Base-by-base conservation (phyloP, 2,329 filamentous ascomycete species). In the Anthostomella pinea region DNA sequence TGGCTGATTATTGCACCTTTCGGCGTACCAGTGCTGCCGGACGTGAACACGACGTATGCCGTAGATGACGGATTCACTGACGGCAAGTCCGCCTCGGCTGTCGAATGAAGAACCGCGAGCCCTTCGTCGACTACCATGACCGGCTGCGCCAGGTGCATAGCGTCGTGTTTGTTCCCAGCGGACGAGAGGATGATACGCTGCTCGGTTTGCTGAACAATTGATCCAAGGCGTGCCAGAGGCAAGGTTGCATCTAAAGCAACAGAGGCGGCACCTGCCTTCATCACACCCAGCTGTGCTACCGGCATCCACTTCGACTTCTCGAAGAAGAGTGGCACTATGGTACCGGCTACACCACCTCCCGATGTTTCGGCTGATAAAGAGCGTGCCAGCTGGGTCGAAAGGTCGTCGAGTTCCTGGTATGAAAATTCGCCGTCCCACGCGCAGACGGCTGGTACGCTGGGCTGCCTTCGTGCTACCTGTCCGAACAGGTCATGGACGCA, bases 261-360 rank as follows among this genome's bases (percentile, higher is more conserved):
- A n/a, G n/a, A n/a, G n/a, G n/a, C n/a, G n/a, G 23, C 35, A 19
- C 29, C 29, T 23, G 35, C 15, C 23, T 38, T 38, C 18, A 38
- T 27, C 11, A 33, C 35, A 13, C 11, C 35, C 7, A 38, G 29
- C n/a, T 23, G 17, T 14, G 29, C 29, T 9, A 38, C 35, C 6
- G 35, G n/a, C 20, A 25, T 38, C 35, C 35, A 38, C 29, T 22
- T 33, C 11, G 35, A 38, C 29, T 38, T 38, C 20, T 38, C 35
- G 18, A 38, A 38, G 20, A 17, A 26, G 13, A 38, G 23, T 10
- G 35, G 35, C 16, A 37, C 28, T 8, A 37, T 22, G 14, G 19
- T 8, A 10, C 35, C 35, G 17, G 24, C 22, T n/a, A n/a, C n/a
- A n/a, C n/a, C n/a, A n/a, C n/a, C n/a, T n/a, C 17, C 22, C 35